Conservation (phyloP, 176 grass and related monocot genomes). For the Elaeis guineensis region DNA sequence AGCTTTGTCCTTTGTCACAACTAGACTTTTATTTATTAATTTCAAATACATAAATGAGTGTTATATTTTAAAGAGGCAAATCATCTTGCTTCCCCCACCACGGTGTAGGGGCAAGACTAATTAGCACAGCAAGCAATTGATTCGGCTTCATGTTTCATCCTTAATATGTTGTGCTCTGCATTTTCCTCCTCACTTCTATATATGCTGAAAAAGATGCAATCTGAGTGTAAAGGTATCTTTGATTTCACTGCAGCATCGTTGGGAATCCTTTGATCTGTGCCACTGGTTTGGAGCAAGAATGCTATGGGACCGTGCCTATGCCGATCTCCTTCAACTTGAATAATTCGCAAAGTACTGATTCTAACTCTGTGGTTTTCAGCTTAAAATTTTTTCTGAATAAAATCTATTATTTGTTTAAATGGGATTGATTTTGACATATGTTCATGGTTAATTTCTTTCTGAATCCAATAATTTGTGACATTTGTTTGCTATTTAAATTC, state of each 20-base stretch:
- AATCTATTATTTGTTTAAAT: not conserved
- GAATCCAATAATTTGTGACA: not conserved
- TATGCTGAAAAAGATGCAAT: conserved; percentile 2
- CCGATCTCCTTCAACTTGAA: conserved; percentile 62
- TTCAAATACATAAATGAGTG: too few species aligned
- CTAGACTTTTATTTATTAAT: too few species aligned
- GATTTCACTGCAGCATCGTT: conserved; percentile 50
- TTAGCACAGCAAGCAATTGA: too few species aligned
- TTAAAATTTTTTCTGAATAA: not conserved
- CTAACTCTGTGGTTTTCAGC: not conserved
- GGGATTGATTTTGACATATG: too few species aligned
- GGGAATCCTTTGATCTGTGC: conserved; percentile 87
- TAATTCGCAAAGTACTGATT: conserved; percentile 55
- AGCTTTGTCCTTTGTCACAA: too few species aligned
- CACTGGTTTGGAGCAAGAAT: conserved; percentile 43
- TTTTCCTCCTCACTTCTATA: too few species aligned
- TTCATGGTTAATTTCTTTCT: not conserved
- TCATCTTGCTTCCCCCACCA: too few species aligned
- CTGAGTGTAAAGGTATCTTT: not conserved
- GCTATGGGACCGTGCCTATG: conserved; percentile 62
- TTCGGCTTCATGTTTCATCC: too few species aligned
- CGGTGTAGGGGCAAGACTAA: too few species aligned
- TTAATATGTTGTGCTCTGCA: too few species aligned
- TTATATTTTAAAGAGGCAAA: too few species aligned
- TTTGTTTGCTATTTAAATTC: too few species aligned